phyloP scores from a whole-genome alignment of 805 yeast species.

The Wickerhamiella kurtzmanii region DNA sequence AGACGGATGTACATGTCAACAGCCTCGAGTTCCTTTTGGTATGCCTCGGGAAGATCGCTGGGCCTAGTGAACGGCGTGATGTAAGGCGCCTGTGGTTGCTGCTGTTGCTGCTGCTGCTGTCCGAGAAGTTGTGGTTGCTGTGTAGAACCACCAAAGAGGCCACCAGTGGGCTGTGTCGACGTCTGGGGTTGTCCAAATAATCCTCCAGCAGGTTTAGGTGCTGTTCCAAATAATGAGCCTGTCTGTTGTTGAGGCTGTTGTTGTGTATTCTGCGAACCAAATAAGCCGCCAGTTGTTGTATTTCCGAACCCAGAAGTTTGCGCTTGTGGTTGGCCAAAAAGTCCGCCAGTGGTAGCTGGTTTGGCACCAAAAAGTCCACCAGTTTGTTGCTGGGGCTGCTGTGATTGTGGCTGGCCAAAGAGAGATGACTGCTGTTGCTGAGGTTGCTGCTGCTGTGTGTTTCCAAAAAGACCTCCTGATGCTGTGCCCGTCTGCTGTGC shows the following conservation, averaged over 20 bases:
- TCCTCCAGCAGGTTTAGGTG: conserved; percentile 7
- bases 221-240: conserved; percentile 1
- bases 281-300: conserved; percentile 8
- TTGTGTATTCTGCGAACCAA: conserved; percentile 5
- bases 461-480: conserved; percentile 13
- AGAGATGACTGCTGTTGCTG: conserved; percentile 1
- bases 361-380: conserved; percentile 6
- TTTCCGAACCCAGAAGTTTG: background rate
- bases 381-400: background rate
- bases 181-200: background rate
- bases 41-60: conserved; percentile 41
- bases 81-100: conserved; percentile 20
- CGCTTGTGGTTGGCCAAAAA: background rate
- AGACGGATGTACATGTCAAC: conserved; percentile 41
- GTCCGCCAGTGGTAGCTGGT: background rate
- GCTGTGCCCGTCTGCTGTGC: conserved; percentile 4
- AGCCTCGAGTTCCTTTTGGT: conserved; percentile 41
- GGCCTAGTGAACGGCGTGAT: conserved; percentile 46
- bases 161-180: background rate
- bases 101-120: conserved; percentile 14
- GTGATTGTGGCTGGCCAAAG: background rate
- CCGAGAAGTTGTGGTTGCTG: conserved; percentile 14
- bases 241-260: conserved; percentile 4
- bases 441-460: conserved; percentile 1
- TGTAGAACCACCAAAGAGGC: conserved; percentile 1